Percentiles rank a stretch among this genome's conserved stretches.
These are phyloP conservation scores for Grosmannia penicillata DNA, from an alignment of 2,329 filamentous ascomycete species.

Conservation along the genomic window DNA sequence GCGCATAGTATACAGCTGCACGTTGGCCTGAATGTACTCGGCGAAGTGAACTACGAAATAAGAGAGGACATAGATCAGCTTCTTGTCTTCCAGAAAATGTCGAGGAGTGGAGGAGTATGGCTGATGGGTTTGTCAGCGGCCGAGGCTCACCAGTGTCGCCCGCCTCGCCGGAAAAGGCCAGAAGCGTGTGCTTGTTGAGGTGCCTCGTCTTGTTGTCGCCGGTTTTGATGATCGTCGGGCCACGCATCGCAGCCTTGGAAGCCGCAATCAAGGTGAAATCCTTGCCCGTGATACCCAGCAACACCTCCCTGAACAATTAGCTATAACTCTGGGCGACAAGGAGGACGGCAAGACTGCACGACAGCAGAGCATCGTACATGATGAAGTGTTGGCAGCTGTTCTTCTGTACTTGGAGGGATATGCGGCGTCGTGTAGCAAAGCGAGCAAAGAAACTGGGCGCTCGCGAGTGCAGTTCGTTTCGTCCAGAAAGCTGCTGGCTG, in stretches of 20 bases:
- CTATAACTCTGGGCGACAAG: no score
- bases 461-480: not conserved
- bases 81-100: no score
- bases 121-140: not conserved
- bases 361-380: no score
- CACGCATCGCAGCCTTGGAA: conserved; percentile 96
- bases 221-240: conserved; percentile 87
- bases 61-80: not conserved
- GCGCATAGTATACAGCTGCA: conserved; percentile 96
- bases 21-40: conserved; percentile 97
- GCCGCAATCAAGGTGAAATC: conserved; percentile 97
- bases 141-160: conserved; percentile 64
- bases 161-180: conserved; percentile 91
- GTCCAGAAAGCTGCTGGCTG: not conserved
- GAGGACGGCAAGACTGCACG: not conserved
- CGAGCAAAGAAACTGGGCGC: not conserved
- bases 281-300: conserved; percentile 96
- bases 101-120: not conserved
- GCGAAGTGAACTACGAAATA: conserved; percentile 73
- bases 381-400: not conserved
- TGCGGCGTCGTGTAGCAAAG: no score
- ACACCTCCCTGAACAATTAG: conserved; percentile 61
- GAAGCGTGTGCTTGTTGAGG: conserved; percentile 85
- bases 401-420: not conserved
- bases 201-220: conserved; percentile 90